Percentiles rank a stretch among this genome's conserved stretches.
Evolutionary conservation across 2,329 filamentous ascomycete genomes (phyloP).

Genomic region (Fusarium sp.): DNA sequence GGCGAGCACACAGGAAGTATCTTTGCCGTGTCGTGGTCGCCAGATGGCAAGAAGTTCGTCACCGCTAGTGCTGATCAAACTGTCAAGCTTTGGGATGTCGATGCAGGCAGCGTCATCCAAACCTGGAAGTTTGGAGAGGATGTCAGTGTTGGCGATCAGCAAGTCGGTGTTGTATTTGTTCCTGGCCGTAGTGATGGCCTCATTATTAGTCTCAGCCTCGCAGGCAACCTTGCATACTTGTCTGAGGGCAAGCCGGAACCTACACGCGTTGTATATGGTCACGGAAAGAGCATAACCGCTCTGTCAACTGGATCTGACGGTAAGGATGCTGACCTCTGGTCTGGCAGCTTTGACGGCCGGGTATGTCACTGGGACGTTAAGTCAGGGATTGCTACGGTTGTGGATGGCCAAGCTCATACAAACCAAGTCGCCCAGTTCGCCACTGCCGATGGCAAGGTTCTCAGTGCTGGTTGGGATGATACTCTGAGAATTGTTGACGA

Average conservation of each 20-base stretch:
- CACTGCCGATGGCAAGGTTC: constrained; percentile 71
- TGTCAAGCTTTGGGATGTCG: constrained; percentile 92
- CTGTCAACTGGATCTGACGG: constrained; percentile 61
- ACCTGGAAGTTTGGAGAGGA: constrained; percentile 89
- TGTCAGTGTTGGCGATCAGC: constrained; percentile 82
- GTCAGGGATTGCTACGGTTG: constrained; percentile 73
- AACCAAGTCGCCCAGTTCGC: constrained; percentile 87
- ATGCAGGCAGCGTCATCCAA: constrained; percentile 80
- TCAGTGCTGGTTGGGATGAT: constrained; percentile 95
- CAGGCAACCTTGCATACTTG: constrained; percentile 91
- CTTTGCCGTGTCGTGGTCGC: constrained; percentile 90
- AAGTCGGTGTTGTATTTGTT: constrained; percentile 94
- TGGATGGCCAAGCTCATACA: constrained; percentile 85
- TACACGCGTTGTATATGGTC: constrained; percentile 80
- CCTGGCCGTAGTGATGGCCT: constrained; percentile 84
- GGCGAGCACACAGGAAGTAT: constrained; percentile 93
- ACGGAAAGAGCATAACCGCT: constrained; percentile 91
- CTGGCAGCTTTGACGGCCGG: constrained; percentile 91
- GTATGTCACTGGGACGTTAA: constrained; percentile 85
- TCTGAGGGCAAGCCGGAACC: constrained; percentile 77
- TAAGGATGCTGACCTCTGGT: constrained; percentile 77
- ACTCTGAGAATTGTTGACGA: constrained; percentile 83
- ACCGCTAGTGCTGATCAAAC: constrained; percentile 96
- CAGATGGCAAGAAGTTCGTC: constrained; percentile 85
- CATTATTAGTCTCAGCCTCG: constrained; percentile 89